Evolutionary conservation across 345 rosid genomes (phyloP), one percentile per base, ranked within the genome.

Genomic region (Anastatica hierochuntica): DNA sequence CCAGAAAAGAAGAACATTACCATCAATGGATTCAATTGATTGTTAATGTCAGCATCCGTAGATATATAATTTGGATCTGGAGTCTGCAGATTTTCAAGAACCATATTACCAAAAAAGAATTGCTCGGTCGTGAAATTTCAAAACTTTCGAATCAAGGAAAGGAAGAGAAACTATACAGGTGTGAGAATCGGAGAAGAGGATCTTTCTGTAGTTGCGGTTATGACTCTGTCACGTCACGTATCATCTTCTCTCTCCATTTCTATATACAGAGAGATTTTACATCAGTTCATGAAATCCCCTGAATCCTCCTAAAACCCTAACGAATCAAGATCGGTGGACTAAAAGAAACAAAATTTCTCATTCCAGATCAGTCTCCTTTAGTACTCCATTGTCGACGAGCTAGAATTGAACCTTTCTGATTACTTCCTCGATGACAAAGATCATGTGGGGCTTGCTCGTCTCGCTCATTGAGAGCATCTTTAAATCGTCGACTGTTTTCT

Each of bases 191-290:
- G 7, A 61, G 43, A 8, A 49, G 21, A 10, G 21, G 38, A 52
- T 8, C 10, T 14, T 10, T 36, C 47, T 0, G 24, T 26, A 6
- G 46, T 26, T 12, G 14, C 20, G 14, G 2, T 47, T 20, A 64
- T 31, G 50, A 55, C 10, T 31, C 62, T 62, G 1, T 49, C 68
- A 33, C 69, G 1, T 49, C 68, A 33, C 56, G 21, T 40, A 23
- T 23, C 62, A 64, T 47, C 63, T 56, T 64, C 44, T 12, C 40
- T 48, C 4, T 30, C 62, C 69, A 64, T 13, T 0, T 47, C 62
- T 64, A 20, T 38, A 53, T 2, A 29, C 12, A 30, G 1, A 30
- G 1, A 14, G 36, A 0, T 8, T 44, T 14, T 10, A 8, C 11
- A 7, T 3, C 10, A 29, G 39, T 26, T 41, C 9, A 30, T 40